These are phyloP conservation scores for Cadophora sp. DNA, from an alignment of 2,329 filamentous ascomycete genomes.

Conservation along the genomic window DNA sequence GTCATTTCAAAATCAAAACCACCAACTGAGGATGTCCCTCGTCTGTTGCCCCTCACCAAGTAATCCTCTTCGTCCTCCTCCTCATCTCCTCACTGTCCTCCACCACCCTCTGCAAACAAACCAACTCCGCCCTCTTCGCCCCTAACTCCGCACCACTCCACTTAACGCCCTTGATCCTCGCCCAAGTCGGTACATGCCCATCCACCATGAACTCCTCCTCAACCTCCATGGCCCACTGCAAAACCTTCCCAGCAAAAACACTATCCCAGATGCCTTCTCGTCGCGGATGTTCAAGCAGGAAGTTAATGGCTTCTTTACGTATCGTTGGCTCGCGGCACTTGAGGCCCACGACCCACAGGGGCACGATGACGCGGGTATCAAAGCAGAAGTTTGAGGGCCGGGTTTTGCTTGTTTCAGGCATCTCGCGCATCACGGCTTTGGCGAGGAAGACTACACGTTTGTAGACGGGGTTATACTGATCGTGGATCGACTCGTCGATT, in stretches of 20 bases:
- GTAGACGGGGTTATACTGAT: constrained; percentile 30
- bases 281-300: constrained; percentile 63
- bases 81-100: constrained; percentile 17
- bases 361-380: constrained; percentile 67
- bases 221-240: constrained; percentile 30
- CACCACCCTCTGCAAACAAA: constrained; percentile 7
- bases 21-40: background rate
- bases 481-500: constrained; percentile 30
- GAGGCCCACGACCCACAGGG: constrained; percentile 68
- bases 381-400: constrained; percentile 56
- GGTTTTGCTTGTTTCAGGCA: constrained; percentile 20
- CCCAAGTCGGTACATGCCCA: constrained; percentile 30
- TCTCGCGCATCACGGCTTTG: constrained; percentile 25
- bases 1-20: background rate
- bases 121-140: constrained; percentile 5
- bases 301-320: constrained; percentile 65
- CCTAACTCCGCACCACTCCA: constrained; percentile 10
- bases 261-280: constrained; percentile 63
- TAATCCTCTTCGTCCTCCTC: constrained; percentile 27
- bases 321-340: constrained; percentile 64
- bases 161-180: constrained; percentile 21
- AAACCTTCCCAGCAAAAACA: constrained; percentile 31
- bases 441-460: constrained; percentile 26
- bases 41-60: constrained; percentile 17
- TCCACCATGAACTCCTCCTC: constrained; percentile 30